Evolutionary conservation across 805 yeast genomes (phyloP).

Genomic region (Wickerhamomyces xylosicus): DNA sequence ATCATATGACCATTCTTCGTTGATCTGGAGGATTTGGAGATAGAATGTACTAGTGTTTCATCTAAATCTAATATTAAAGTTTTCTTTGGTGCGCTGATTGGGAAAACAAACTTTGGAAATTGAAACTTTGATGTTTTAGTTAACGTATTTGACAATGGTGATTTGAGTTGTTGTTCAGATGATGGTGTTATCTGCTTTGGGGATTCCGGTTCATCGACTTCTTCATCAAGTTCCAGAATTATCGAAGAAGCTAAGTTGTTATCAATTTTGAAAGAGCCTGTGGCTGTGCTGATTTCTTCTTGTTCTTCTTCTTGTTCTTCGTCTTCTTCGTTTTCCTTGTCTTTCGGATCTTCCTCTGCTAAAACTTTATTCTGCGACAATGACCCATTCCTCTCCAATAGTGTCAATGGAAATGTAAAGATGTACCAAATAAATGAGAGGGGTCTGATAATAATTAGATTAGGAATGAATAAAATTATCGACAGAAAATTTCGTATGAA

Average conservation of each 20-base stretch:
- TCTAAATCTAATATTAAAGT: conserved; percentile 83
- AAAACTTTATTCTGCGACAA: neutral
- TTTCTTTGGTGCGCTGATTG: conserved; percentile 41
- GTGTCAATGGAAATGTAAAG: conserved; percentile 45
- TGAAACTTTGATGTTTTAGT: conserved; percentile 10
- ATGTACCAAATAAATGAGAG: conserved; percentile 36
- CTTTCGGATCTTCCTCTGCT: neutral
- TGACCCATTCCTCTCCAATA: conserved; percentile 21
- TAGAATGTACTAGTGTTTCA: conserved; percentile 89
- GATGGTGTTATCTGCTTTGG: neutral
- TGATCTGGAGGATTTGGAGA: conserved; percentile 45
- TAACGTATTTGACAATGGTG: conserved; percentile 12
- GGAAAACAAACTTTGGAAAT: conserved; percentile 31
- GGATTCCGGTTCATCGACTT: conserved; percentile 8
- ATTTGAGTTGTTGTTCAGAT: conserved; percentile 8
- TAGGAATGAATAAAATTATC: conserved; percentile 36
- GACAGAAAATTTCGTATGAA: conserved; percentile 14
- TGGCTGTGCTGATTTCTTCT: neutral
- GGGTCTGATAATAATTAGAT: conserved; percentile 42
- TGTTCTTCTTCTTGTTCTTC: conserved; percentile 1
- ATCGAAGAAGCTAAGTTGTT: conserved; percentile 2
- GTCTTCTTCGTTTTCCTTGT: neutral
- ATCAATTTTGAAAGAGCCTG: conserved; percentile 1
- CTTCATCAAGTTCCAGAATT: conserved; percentile 17
- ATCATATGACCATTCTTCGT: conserved; percentile 51